phyloP scores from a whole-genome alignment of 139 green algal species.

The Haematococcus lacustris region DNA sequence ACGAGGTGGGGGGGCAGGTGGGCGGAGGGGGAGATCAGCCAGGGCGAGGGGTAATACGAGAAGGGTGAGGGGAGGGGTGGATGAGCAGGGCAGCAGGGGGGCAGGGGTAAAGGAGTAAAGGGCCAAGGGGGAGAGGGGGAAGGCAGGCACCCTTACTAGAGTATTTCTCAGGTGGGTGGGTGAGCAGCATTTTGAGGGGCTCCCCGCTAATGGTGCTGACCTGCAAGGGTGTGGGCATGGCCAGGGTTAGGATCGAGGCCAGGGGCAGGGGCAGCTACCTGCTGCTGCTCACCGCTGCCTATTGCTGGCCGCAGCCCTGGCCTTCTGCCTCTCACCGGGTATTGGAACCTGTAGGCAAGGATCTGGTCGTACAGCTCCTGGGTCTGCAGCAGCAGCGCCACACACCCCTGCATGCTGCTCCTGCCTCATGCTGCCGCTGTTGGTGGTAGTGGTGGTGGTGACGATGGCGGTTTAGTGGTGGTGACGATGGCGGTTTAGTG shows the following conservation, averaged over 20 bases:
- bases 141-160: neutral
- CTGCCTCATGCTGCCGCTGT: no score
- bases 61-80: constrained; percentile 28
- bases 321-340: constrained; percentile 34
- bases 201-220: constrained; percentile 11
- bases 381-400: constrained; percentile 26
- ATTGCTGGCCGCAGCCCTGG: constrained; percentile 14
- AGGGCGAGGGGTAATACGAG: neutral
- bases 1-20: neutral
- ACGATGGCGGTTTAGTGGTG: no score
- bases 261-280: neutral
- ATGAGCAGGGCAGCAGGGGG: constrained; percentile 57
- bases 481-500: no score
- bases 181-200: constrained; percentile 41
- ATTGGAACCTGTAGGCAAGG: constrained; percentile 74
- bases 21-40: neutral
- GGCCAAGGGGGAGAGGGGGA: no score
- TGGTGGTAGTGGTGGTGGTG: no score
- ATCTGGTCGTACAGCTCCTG: constrained; percentile 47
- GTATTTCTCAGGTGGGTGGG: constrained; percentile 59
- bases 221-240: constrained; percentile 1
- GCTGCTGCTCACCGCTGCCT: constrained; percentile 6
- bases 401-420: neutral
- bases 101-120: neutral
- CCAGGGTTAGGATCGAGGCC: constrained; percentile 4